Evolutionary conservation across 176 grass and related monocot genomes (phyloP).

Genomic region (Metroxylon sagu): DNA sequence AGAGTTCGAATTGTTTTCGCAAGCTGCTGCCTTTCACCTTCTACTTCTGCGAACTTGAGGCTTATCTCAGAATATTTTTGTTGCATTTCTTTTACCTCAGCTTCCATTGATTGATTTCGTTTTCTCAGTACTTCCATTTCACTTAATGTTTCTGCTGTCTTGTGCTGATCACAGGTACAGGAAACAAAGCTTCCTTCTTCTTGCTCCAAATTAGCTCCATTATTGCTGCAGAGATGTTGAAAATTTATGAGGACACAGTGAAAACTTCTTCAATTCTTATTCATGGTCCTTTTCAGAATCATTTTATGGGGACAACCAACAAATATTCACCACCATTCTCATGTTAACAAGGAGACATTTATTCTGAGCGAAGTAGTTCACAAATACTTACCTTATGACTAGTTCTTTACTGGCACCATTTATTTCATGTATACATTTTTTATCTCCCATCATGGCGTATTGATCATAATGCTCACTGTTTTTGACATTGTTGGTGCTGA

Average conservation of each 20-base stretch:
- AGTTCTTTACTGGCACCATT: conserved; percentile 27
- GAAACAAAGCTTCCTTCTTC: neutral
- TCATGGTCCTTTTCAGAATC: too few species aligned
- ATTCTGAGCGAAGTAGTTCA: too few species aligned
- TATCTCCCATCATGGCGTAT: neutral
- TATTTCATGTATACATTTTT: neutral
- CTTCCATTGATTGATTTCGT: conserved; percentile 60
- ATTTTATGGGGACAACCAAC: too few species aligned
- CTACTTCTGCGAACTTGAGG: conserved; percentile 88
- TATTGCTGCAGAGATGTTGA: conserved; percentile 20
- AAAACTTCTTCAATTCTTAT: neutral
- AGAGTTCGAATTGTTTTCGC: conserved; percentile 86
- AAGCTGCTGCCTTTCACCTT: conserved; percentile 95
- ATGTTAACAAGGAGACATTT: too few species aligned
- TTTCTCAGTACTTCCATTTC: conserved; percentile 49
- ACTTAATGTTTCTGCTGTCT: conserved; percentile 17
- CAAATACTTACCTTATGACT: conserved; percentile 27
- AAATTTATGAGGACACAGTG: neutral
- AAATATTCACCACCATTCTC: too few species aligned
- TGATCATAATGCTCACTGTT: too few species aligned
- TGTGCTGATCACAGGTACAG: neutral
- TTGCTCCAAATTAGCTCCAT: conserved; percentile 4
- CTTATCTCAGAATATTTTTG: conserved; percentile 84
- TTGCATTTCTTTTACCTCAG: conserved; percentile 85
- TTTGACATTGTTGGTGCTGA: too few species aligned